These are phyloP conservation scores for Schwanniomyces occidentalis DNA, from an alignment of 805 yeast genomes.

Conservation along the genomic window DNA sequence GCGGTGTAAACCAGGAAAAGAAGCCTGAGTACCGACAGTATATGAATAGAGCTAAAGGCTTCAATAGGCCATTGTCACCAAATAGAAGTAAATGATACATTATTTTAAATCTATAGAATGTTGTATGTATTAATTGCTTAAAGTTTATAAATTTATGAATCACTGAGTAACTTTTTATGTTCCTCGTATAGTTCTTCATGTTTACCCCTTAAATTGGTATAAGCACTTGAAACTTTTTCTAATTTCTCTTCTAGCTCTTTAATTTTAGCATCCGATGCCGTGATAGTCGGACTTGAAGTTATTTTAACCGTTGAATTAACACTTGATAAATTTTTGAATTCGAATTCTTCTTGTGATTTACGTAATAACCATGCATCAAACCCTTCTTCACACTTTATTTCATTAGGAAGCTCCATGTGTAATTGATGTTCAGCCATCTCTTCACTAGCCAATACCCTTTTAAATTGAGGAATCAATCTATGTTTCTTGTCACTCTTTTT, in stretches of 20 bases:
- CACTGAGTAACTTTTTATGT: slow-evolving; percentile 40
- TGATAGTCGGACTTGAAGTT: slow-evolving; percentile 1
- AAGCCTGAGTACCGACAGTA: slow-evolving; percentile 56
- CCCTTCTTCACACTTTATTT: slow-evolving; percentile 28
- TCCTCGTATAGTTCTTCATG: slow-evolving; percentile 59
- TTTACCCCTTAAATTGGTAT: slow-evolving; percentile 55
- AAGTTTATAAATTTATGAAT: slow-evolving; percentile 5
- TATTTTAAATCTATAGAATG: not conserved
- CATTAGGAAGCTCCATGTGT: slow-evolving; percentile 35
- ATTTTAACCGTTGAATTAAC: slow-evolving; percentile 32
- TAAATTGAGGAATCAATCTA: slow-evolving; percentile 61
- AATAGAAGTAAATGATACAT: slow-evolving; percentile 17
- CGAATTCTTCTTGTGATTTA: slow-evolving; percentile 52
- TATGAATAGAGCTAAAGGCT: slow-evolving; percentile 58
- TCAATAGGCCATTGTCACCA: slow-evolving; percentile 57
- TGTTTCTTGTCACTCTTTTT: slow-evolving; percentile 32
- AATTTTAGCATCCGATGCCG: not conserved
- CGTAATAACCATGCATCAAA: slow-evolving; percentile 51
- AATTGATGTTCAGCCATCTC: slow-evolving; percentile 44
- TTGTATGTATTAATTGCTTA: slow-evolving; percentile 3
- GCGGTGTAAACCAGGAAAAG: slow-evolving; percentile 37
- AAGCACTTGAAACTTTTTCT: slow-evolving; percentile 54
- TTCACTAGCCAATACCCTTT: slow-evolving; percentile 53
- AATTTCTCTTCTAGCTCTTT: slow-evolving; percentile 46
- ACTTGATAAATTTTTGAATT: slow-evolving; percentile 45